Evolutionary conservation across 2,329 filamentous ascomycete genomes (phyloP), one percentile per base, ranked within the genome.

Genomic region (Monilinia vaccinii-corymbosi): DNA sequence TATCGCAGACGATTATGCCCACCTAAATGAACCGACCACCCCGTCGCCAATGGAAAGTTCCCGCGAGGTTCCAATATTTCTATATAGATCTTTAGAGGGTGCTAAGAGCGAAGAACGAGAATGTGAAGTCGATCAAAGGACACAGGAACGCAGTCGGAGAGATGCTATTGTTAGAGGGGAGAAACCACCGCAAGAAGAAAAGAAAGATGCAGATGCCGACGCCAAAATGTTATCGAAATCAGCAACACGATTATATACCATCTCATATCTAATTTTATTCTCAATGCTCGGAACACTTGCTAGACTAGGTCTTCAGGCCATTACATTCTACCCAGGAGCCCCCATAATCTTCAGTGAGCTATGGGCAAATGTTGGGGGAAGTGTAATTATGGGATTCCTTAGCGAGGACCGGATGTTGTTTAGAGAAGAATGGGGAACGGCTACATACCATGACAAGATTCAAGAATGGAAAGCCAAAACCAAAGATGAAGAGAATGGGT

Each of bases 321-420:
- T 97, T 56, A 94, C 91, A 0, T 83, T 80, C 60, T 97, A 96
- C 71, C 85, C 88, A 1, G 87, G 86, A 25, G 83, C 88, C 0
- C 91, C 91, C 0, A 77, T 94, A 25, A 77, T 83, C 6, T 92
- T 89, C 59, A 81, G 84, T 55, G 85, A 88, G 2, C 74, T 96
- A 25, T 97, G 93, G 93, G 86, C 91, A 62, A 97, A 97, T 69
- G 86, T 96, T 50, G 83, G 79, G 1, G 93, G 93, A 1, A 88
- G 88, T 59, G 71, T 95, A 0, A 66, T 96, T 61, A 88, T 97
- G 83, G 93, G 94, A 2, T 95, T 96, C 70, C 79, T 97, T 2
- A 76, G 82, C 11, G 89, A 96, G 74, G 90, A 96, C 69, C 79
- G 83, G 63, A 85, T 81, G 67, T 75, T 96, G 8, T 95, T 96